These are phyloP conservation scores for Circinella umbellata DNA, from an alignment of 371 early-diverging fungal species.

Conservation along the genomic window DNA sequence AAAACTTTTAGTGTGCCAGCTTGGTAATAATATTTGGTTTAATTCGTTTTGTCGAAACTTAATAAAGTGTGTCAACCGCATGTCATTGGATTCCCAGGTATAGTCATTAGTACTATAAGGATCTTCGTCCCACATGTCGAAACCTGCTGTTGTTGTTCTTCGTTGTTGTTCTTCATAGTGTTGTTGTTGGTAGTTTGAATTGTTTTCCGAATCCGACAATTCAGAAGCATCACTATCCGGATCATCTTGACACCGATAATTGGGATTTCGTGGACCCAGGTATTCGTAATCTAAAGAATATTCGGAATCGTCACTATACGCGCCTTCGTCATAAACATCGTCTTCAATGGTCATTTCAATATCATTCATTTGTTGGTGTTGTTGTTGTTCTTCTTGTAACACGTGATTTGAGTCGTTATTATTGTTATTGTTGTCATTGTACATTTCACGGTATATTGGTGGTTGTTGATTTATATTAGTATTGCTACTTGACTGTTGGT, in stretches of 20 bases:
- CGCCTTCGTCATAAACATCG: neutral
- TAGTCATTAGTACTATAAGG: conserved; percentile 54
- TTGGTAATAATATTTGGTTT: conserved; percentile 7
- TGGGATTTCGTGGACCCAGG: conserved; percentile 46
- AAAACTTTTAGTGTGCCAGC: conserved; percentile 33
- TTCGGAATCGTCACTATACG: conserved; percentile 35
- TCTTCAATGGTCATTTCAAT: neutral
- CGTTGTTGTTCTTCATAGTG: neutral
- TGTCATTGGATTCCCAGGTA: conserved; percentile 58
- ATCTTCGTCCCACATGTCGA: conserved; percentile 62
- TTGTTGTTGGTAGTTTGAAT: neutral
- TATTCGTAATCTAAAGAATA: conserved; percentile 55
- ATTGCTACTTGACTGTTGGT: neutral
- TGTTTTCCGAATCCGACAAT: conserved; percentile 28
- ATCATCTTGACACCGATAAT: conserved; percentile 41
- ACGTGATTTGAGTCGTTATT: too few species aligned
- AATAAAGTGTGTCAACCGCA: conserved; percentile 44
- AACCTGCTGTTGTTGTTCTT: conserved; percentile 23
- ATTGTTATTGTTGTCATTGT: neutral
- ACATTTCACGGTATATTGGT: neutral
- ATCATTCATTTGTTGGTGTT: neutral
- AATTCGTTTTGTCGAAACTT: conserved; percentile 30
- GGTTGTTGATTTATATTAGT: neutral
- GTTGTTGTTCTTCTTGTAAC: neutral
- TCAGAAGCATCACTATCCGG: conserved; percentile 49